These are phyloP conservation scores for Arthrobotrys sphaeroides DNA, from an alignment of 2,329 filamentous ascomycete genomes.

Conservation along the genomic window DNA sequence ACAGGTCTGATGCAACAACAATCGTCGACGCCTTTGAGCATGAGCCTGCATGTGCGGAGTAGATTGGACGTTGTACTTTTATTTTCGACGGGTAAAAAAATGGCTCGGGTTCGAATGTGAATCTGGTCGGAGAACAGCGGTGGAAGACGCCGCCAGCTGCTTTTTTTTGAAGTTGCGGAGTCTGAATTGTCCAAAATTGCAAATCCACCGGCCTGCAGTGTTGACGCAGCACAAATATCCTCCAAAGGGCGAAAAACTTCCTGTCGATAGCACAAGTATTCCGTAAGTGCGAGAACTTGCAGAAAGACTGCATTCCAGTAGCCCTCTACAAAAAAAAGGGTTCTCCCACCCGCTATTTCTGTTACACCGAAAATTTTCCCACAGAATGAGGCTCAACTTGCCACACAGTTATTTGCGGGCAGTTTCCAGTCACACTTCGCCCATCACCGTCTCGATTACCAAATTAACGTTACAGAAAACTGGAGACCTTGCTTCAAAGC, in stretches of 20 bases:
- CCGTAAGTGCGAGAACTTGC: conserved; percentile 1
- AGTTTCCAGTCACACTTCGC: not conserved
- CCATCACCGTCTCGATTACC: not conserved
- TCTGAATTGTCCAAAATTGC: not conserved
- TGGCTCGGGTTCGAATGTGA: not conserved
- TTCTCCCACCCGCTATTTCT: conserved; percentile 18
- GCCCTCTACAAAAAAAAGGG: not conserved
- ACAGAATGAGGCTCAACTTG: not conserved
- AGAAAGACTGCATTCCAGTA: not conserved
- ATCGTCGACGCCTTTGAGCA: not conserved
- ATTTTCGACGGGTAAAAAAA: not conserved
- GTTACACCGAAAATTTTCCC: not conserved
- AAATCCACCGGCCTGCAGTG: not conserved
- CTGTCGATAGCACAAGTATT: not conserved
- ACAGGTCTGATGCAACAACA: conserved; percentile 5
- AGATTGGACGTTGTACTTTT: not conserved
- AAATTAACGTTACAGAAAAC: not conserved
- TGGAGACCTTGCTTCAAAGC: not conserved
- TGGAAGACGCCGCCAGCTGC: not conserved
- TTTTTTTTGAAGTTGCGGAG: not conserved
- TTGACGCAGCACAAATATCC: not conserved
- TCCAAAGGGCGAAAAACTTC: not conserved
- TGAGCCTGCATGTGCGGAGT: conserved; percentile 2
- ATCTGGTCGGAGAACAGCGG: not conserved
- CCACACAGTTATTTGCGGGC: not conserved